Evolutionary conservation across 2,329 filamentous ascomycete species (phyloP), one percentile per base, ranked within the genome.

Genomic region (Fusarium multiceps): DNA sequence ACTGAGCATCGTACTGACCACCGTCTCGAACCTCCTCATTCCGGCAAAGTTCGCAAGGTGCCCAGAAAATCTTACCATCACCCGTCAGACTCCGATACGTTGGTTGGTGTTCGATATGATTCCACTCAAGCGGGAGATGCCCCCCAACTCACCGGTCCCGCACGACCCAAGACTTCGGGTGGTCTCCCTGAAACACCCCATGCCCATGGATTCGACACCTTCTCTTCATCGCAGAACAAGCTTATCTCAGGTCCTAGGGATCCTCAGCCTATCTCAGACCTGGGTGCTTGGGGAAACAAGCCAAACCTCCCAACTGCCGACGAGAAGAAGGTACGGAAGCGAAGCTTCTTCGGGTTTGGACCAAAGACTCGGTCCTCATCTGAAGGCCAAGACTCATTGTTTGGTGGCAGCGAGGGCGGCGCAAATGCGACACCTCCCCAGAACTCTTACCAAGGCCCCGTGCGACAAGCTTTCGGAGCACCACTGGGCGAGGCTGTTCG

Each of bases 241-340:
- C 83, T 86, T 65, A 98, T 98, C 55, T 98, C 95, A 2, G 93
- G 85, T 2, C 94, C 95, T 3, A 94, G 90, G 61, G 96, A 98
- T 77, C 90, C 92, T 18, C 88, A 93, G 50, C 86, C 93, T 20
- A 97, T 98, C 68, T 90, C 94, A 27, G 92, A 98, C 78, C 86
- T 89, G 18, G 87, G 90, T n/a, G 86, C 88, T 7, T 97, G 94
- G 93, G 94, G 94, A n/a, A 93, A 92, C 78, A 96, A 90, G 79
- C 78, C 86, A n/a, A 82, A 82, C 13, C 78, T 86, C 27, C 61
- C 86, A 78, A 68, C 85, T 69, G 57, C 82, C 80, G 90, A 93
- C 32, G 94, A 96, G 76, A 96, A 97, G 80, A 92, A 92, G 80
- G 85, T 85, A 58, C 88, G 93, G 78, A 98, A 98, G 86, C 81